These are phyloP conservation scores for Nitzschia inconspicua DNA, from an alignment of 108 stramenopile species.

Conservation along the genomic window DNA sequence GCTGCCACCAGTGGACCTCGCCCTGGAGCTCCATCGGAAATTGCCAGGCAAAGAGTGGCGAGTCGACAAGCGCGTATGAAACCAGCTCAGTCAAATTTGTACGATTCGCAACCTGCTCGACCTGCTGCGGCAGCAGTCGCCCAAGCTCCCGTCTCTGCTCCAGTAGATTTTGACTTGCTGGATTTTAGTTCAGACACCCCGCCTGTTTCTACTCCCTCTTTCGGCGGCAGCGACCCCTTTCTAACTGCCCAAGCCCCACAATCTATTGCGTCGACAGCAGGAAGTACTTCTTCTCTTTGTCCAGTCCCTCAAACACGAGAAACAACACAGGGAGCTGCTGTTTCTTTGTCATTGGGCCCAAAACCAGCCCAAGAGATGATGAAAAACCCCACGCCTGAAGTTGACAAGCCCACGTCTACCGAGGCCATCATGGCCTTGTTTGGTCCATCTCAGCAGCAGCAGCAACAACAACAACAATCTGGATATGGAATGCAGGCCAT, in stretches of 20 bases:
- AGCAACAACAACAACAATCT: conserved; percentile 12
- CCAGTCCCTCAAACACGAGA: conserved; percentile 16
- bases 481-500: conserved; percentile 11
- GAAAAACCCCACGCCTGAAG: not conserved
- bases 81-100: conserved; percentile 10
- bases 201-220: conserved; percentile 16
- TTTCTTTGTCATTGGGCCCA: conserved; percentile 31
- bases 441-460: conserved; percentile 15
- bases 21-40: conserved; percentile 65
- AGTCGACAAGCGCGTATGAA: conserved; percentile 45
- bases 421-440: conserved; percentile 74
- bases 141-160: conserved; percentile 30
- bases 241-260: not conserved
- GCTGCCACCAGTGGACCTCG: conserved; percentile 24
- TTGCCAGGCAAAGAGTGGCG: conserved; percentile 66
- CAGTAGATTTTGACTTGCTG: conserved; percentile 28
- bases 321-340: conserved; percentile 20
- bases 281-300: conserved; percentile 12
- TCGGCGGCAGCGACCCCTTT: conserved; percentile 2
- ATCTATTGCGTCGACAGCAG: conserved; percentile 34
- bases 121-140: conserved; percentile 4
- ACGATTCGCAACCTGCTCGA: conserved; percentile 2
- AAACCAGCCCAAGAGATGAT: not conserved
- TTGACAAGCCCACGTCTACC: conserved; percentile 27
- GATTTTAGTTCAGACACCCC: conserved; percentile 16